These are phyloP conservation scores for Zarea fungicola DNA, from an alignment of 2,329 filamentous ascomycete genomes.

Conservation along the genomic window DNA sequence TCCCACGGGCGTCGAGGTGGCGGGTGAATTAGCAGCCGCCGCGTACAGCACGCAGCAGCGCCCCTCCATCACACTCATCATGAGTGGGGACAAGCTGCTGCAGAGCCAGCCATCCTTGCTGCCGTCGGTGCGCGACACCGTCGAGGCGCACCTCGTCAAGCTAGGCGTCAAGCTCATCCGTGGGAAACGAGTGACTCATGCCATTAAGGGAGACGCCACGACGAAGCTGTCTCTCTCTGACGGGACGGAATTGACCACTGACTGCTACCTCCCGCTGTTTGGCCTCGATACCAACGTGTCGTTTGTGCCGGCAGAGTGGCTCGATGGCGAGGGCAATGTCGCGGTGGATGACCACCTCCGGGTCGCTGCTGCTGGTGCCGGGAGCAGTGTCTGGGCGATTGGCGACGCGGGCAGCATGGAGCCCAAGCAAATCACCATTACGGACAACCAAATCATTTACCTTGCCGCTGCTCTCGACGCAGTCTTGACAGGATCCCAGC, in stretches of 20 bases:
- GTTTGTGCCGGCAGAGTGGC: constrained; percentile 31
- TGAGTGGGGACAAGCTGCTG: constrained; percentile 16
- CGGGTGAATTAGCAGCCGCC: constrained; percentile 30
- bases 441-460: constrained; percentile 28
- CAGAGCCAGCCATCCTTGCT: constrained; percentile 16
- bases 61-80: constrained; percentile 24
- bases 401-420: constrained; percentile 39
- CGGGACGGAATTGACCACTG: constrained; percentile 25
- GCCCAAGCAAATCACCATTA: constrained; percentile 30
- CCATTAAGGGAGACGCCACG: constrained; percentile 6
- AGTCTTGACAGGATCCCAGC: constrained; percentile 17
- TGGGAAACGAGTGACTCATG: constrained; percentile 27
- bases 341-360: constrained; percentile 29
- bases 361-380: constrained; percentile 23
- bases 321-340: constrained; percentile 29
- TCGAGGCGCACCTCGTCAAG: constrained; percentile 20
- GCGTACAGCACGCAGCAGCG: constrained; percentile 25
- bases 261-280: constrained; percentile 40
- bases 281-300: constrained; percentile 39
- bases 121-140: constrained; percentile 26
- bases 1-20: constrained; percentile 33
- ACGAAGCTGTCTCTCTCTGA: constrained; percentile 26
- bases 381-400: constrained; percentile 36
- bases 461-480: constrained; percentile 27
- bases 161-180: constrained; percentile 26